Base-by-base conservation (phyloP, 2,329 filamentous ascomycete species). In the Hirsutella thompsonii region DNA sequence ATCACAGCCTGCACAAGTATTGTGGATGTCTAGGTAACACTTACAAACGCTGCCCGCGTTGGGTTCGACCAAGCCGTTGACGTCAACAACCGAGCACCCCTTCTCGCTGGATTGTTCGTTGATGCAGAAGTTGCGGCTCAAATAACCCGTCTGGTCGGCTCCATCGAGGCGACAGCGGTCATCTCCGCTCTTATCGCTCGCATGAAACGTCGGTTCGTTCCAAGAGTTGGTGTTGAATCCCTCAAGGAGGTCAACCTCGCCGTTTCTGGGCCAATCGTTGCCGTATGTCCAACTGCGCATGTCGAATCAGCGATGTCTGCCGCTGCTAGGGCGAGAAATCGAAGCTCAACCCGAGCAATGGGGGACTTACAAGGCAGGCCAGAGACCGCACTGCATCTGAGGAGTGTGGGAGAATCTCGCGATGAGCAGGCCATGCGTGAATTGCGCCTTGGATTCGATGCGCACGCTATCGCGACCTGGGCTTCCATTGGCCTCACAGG, bases 341-440 rank as follows among this genome's bases (percentile, higher is more conserved):
- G 30, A 32, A 14, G 30, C 5, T 14, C 11, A 32, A 16, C 10
- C 8, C 8, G 5, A 21, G n/a, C 19, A 37, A 13, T 4, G 20
- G 13, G 2, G 11, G 19, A 52, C 63, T 59, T 63, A 75, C 69
- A 81, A 69, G 61, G 81, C 79, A 4, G 83, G 83, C 83, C 83
- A 88, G 8, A 73, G 68, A 39, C 83, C 82, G 50, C 83, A 87
- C 35, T 68, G 63, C 9, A 70, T 68, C 42, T 64, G 67, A 23
- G 83, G 82, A 62, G 88, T 77, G 51, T 87, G 81, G 13, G 63
- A 67, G 47, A 87, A 74, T 53, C 85, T 77, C 36, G 80, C 66
- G 35, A 88, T 74, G 51, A 87, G 72, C 21, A 87, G 72, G 20
- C 79, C 82, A 43, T 76, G 68, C 46, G 68, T 74, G 62, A 81